Conservation (phyloP, 2,329 filamentous ascomycete species). For the Neonectria sp. region DNA sequence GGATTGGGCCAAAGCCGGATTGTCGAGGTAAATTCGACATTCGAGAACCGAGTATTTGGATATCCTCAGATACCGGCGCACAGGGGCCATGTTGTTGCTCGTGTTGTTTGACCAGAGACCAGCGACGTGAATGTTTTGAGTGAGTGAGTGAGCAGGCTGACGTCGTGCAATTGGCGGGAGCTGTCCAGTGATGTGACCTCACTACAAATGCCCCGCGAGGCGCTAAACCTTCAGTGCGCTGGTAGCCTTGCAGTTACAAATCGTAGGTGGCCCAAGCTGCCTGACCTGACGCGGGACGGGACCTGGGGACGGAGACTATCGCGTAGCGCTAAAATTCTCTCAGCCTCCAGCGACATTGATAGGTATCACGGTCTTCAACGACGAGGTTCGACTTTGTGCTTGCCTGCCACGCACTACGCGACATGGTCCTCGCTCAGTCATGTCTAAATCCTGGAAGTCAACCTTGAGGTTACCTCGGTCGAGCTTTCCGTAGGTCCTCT, state of each 20-base stretch:
- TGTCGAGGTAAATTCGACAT: slow-evolving; percentile 95
- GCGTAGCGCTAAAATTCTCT: slow-evolving; percentile 43
- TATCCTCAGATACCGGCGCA: slow-evolving; percentile 91
- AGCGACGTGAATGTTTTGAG: slow-evolving; percentile 8
- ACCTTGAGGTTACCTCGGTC: slow-evolving; percentile 84
- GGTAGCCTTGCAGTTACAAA: slow-evolving; percentile 45
- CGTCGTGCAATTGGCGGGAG: slow-evolving; percentile 2
- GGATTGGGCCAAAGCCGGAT: slow-evolving; percentile 84
- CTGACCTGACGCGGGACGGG: slow-evolving; percentile 10
- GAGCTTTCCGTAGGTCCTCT: slow-evolving; percentile 73
- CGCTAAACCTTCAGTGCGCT: slow-evolving; percentile 36
- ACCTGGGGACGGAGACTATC: slow-evolving; percentile 1
- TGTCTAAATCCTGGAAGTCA: slow-evolving; percentile 78
- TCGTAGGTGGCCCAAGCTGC: slow-evolving; percentile 27
- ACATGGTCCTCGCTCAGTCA: slow-evolving; percentile 51
- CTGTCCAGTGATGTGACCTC: slow-evolving; percentile 42
- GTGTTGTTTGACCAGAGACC: slow-evolving; percentile 10
- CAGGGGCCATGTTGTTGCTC: slow-evolving; percentile 78
- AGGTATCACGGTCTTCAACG: slow-evolving; percentile 10
- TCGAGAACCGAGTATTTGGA: slow-evolving; percentile 96
- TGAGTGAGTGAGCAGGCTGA: slow-evolving; percentile 26
- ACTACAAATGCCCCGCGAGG: slow-evolving; percentile 35
- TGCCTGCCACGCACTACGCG: slow-evolving; percentile 29
- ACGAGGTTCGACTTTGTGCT: slow-evolving; percentile 19
- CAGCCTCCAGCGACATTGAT: slow-evolving; percentile 31